Percentiles rank a stretch among this genome's conserved stretches.
Evolutionary conservation across 2,329 filamentous ascomycete species (phyloP).

Genomic region (Stagonosporopsis vannaccii): DNA sequence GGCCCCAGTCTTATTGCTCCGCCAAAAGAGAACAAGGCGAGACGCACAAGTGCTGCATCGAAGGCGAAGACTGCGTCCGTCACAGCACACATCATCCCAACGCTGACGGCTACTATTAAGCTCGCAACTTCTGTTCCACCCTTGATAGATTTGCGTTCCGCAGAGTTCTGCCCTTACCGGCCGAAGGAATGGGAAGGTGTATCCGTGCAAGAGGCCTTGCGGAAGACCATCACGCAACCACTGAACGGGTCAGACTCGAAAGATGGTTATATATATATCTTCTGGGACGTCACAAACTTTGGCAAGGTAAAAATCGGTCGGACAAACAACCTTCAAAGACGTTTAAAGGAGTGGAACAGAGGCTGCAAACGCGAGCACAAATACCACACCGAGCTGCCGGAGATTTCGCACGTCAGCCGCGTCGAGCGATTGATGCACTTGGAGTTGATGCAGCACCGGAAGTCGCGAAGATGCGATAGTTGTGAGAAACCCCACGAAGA

Average conservation of each 20-base stretch:
- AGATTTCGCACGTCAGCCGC: constrained; percentile 80
- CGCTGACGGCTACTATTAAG: not conserved
- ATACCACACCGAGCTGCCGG: constrained; percentile 53
- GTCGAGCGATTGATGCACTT: constrained; percentile 65
- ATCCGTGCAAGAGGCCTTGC: not conserved
- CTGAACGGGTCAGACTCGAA: not conserved
- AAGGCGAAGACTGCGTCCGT: not conserved
- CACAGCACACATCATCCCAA: not conserved
- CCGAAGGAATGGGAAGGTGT: not conserved
- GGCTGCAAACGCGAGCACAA: constrained; percentile 14
- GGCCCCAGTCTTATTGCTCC: too few relatives aligned
- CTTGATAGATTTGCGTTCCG: not conserved
- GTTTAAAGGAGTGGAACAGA: constrained; percentile 18
- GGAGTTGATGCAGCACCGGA: constrained; percentile 29
- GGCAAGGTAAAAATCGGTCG: constrained; percentile 27
- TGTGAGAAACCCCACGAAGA: constrained; percentile 85
- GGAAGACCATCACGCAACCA: not conserved
- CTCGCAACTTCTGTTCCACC: not conserved
- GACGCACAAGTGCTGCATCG: too few relatives aligned
- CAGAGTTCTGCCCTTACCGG: not conserved
- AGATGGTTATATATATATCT: constrained; percentile 14
- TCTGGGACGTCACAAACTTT: constrained; percentile 21
- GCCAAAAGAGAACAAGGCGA: too few relatives aligned
- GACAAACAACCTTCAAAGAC: constrained; percentile 16
- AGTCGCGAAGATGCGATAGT: constrained; percentile 67